These are phyloP conservation scores for Candida methanosorbosa DNA, from an alignment of 805 yeast species.

Conservation along the genomic window DNA sequence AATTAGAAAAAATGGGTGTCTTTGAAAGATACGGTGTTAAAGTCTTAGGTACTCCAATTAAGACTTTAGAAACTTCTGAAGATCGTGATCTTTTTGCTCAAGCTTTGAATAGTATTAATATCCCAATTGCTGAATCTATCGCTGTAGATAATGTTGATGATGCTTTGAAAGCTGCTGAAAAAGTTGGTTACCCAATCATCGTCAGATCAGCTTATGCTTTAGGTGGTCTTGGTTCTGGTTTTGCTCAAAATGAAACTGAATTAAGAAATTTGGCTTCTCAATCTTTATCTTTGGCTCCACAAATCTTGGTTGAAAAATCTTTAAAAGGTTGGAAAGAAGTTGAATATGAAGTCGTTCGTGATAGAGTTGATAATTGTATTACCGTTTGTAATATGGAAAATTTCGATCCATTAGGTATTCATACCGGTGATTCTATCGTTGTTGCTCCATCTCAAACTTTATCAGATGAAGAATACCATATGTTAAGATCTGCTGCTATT, in stretches of 20 bases:
- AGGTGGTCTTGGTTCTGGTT: conserved; percentile 98
- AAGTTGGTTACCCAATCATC: conserved; percentile 90
- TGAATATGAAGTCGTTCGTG: conserved; percentile 97
- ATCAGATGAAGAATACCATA: conserved; percentile 95
- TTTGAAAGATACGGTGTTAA: conserved; percentile 85
- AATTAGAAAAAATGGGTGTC: conserved; percentile 90
- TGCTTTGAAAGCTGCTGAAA: conserved; percentile 82
- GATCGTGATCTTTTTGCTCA: conserved; percentile 95
- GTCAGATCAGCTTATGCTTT: conserved; percentile 96
- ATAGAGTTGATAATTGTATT: conserved; percentile 92
- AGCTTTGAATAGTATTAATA: conserved; percentile 90
- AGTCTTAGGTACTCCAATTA: conserved; percentile 96
- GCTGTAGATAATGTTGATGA: conserved; percentile 93
- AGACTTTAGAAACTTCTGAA: conserved; percentile 92
- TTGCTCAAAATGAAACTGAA: conserved; percentile 78
- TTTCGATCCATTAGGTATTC: conserved; percentile 96
- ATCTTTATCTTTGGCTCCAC: conserved; percentile 86
- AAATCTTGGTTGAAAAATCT: conserved; percentile 92
- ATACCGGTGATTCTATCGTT: conserved; percentile 98
- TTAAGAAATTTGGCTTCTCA: conserved; percentile 82
- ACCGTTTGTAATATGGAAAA: conserved; percentile 99
- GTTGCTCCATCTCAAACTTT: conserved; percentile 98
- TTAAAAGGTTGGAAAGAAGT: conserved; percentile 99
- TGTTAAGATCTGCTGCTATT: conserved; percentile 96
- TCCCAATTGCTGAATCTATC: conserved; percentile 94